Conservation (phyloP, 352 stramenopile species). For the Globisporangium paddicum region DNA sequence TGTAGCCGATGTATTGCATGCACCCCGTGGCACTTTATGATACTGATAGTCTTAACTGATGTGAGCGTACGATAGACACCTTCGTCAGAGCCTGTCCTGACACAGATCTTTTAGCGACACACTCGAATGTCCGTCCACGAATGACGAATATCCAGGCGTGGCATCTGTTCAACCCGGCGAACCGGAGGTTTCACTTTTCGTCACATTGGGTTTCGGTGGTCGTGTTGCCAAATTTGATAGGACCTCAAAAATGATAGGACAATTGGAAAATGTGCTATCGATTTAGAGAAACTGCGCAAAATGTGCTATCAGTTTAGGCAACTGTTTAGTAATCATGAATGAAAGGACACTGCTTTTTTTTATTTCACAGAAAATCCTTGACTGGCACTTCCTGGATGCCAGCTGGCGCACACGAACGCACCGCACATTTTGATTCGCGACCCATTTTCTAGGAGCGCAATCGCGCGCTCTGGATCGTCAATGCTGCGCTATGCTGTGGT, state of each 20-base stretch:
- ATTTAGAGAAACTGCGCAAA: not conserved
- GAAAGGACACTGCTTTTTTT: constrained; percentile 3
- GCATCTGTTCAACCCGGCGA: not conserved
- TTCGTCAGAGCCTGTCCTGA: no score
- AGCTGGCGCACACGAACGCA: not conserved
- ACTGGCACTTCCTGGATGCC: constrained; percentile 1
- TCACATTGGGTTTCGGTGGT: constrained; percentile 2
- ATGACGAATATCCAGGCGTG: no score
- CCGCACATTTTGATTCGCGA: not conserved
- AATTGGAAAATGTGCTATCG: no score
- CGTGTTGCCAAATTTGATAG: not conserved
- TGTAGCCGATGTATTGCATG: no score
- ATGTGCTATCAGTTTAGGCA: not conserved
- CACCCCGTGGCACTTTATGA: no score
- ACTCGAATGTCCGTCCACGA: not conserved
- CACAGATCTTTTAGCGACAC: not conserved
- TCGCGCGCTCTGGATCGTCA: not conserved
- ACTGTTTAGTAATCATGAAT: no score
- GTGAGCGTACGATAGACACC: no score
- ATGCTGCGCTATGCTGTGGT: not conserved
- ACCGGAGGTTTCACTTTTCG: not conserved
- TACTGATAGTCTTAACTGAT: no score
- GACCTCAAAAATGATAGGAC: no score
- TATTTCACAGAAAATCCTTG: no score
- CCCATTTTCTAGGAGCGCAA: not conserved